Evolutionary conservation across 345 rosid species (phyloP).

Genomic region (Salix udensis): DNA sequence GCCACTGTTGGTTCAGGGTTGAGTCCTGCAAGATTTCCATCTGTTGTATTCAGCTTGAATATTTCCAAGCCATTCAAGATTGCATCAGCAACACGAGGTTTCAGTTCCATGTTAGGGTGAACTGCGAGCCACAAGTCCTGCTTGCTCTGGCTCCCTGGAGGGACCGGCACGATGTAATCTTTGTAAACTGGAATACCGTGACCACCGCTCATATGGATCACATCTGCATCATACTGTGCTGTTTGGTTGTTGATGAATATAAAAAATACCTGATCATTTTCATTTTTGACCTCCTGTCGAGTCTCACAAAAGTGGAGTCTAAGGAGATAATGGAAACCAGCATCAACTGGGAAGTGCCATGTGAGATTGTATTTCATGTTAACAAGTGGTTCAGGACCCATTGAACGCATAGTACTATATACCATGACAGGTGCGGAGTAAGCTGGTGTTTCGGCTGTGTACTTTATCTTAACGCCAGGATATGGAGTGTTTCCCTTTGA

Average conservation of each 20-base stretch:
- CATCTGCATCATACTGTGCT: not conserved
- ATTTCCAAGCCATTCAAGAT: constrained; percentile 26
- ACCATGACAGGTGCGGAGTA: not conserved
- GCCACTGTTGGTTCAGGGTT: not conserved
- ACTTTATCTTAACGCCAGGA: not conserved
- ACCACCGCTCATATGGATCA: constrained; percentile 4
- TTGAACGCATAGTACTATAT: not conserved
- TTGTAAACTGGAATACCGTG: not conserved
- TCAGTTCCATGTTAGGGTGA: not conserved
- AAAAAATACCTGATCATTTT: no score
- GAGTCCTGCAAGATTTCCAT: constrained; percentile 7
- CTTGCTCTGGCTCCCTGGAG: not conserved
- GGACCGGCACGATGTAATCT: constrained; percentile 12
- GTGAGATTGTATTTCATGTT: not conserved
- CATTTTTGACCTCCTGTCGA: no score
- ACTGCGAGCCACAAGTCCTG: constrained; percentile 15
- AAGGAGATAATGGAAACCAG: not conserved
- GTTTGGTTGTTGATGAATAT: not conserved
- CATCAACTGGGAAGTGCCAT: not conserved
- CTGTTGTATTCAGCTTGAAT: constrained; percentile 17
- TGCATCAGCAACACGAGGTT: not conserved
- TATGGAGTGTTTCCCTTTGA: not conserved
- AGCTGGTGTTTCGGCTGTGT: not conserved
- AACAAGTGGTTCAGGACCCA: not conserved
- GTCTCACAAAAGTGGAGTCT: not conserved